Evolutionary conservation across 2,329 filamentous ascomycete genomes (phyloP).

Genomic region (Talaromyces sp.): DNA sequence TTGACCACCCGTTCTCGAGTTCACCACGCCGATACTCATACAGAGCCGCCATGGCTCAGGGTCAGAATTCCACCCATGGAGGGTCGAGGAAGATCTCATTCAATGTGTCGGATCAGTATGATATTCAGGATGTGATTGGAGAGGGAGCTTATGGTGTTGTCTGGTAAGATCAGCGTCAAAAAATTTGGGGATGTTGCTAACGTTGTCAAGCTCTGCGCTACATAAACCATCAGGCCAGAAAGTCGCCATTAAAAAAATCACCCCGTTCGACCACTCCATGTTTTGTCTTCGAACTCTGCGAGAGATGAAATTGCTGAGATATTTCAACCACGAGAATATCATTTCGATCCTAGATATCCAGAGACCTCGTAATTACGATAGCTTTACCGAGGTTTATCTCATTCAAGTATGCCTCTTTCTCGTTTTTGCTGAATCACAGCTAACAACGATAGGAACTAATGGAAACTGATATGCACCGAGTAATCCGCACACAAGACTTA

Average conservation of each 20-base stretch:
- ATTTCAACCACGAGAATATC: conserved; percentile 99
- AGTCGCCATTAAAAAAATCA: conserved; percentile 99
- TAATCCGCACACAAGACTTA: conserved; percentile 96
- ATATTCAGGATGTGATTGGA: conserved; percentile 98
- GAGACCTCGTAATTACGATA: conserved; percentile 93
- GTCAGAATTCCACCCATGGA: conserved; percentile 47
- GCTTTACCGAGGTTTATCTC: conserved; percentile 95
- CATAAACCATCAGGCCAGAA: conserved; percentile 98
- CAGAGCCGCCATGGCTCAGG: conserved; percentile 40
- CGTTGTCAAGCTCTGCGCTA: conserved; percentile 73
- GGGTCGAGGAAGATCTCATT: conserved; percentile 92
- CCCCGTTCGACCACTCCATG: conserved; percentile 98
- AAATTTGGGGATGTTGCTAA: background rate
- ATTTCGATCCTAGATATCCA: conserved; percentile 99
- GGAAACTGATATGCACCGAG: conserved; percentile 99
- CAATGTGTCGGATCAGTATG: conserved; percentile 99
- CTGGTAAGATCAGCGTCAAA: conserved; percentile 65
- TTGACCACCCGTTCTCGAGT: background rate
- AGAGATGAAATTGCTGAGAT: conserved; percentile 98
- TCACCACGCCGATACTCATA: background rate
- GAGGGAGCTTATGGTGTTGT: conserved; percentile 98
- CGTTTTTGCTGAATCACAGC: background rate
- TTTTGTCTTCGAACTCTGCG: conserved; percentile 94
- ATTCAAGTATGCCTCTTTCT: conserved; percentile 69
- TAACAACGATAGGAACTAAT: conserved; percentile 72